A percentile compares a stretch with the other conserved stretches of the same genome.
phyloP scores from a whole-genome alignment of 768 basidiomycete species.

The Psilocybe subaeruginosa region DNA sequence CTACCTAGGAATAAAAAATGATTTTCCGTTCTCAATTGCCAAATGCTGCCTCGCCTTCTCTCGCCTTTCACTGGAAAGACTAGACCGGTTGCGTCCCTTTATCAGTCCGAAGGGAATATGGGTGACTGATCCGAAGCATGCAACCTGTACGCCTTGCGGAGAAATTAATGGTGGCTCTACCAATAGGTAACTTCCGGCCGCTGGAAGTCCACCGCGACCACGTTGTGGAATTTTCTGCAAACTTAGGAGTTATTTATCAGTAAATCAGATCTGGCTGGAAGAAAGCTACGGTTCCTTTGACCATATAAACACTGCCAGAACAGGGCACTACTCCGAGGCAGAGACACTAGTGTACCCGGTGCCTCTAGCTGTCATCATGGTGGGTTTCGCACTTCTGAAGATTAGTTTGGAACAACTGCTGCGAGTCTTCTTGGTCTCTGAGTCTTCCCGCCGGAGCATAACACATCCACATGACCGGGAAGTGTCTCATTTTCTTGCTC shows the following conservation, averaged over 20 bases:
- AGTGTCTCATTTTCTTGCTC: not conserved
- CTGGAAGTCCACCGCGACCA: not conserved
- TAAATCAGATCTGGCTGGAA: not conserved
- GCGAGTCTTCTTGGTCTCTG: not conserved
- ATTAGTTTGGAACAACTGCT: not conserved
- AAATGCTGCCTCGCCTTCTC: not conserved
- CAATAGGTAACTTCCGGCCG: not conserved
- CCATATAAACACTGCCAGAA: not conserved
- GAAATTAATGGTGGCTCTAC: not conserved
- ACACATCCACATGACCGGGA: not conserved
- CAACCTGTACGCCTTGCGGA: not conserved
- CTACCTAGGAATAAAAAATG: not conserved
- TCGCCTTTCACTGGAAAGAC: not conserved
- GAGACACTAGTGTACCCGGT: slow-evolving; percentile 12
- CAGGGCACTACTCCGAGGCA: slow-evolving; percentile 6
- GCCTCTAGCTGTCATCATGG: slow-evolving; percentile 16
- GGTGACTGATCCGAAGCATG: not conserved
- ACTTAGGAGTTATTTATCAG: not conserved
- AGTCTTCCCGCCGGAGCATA: not conserved
- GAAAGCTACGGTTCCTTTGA: slow-evolving; percentile 8
- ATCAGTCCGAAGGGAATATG: not conserved
- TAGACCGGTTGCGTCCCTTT: not conserved
- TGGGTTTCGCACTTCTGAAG: slow-evolving; percentile 14
- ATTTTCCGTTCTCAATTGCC: not conserved
- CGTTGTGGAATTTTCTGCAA: not conserved